A percentile compares a stretch with the other conserved stretches of the same genome.
Evolutionary conservation across 805 yeast species (phyloP).

Genomic region (Yamadazyma sp.): DNA sequence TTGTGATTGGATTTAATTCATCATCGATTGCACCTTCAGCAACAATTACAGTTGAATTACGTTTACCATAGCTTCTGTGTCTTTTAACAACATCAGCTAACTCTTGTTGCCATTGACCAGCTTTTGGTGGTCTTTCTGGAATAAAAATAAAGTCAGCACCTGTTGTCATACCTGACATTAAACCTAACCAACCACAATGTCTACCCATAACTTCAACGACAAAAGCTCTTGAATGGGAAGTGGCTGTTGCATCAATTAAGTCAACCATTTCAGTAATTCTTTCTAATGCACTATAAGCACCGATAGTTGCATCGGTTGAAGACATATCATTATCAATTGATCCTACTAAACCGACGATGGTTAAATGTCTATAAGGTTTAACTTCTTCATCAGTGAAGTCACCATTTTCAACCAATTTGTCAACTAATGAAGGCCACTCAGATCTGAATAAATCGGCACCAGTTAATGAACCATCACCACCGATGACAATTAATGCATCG

Average conservation of each 20-base stretch:
- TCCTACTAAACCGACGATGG: slow-evolving; percentile 74
- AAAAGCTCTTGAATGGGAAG: slow-evolving; percentile 79
- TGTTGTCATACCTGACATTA: slow-evolving; percentile 77
- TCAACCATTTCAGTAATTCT: slow-evolving; percentile 74
- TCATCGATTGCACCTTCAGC: slow-evolving; percentile 82
- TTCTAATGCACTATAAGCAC: slow-evolving; percentile 75
- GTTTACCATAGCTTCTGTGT: slow-evolving; percentile 69
- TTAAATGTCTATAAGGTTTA: slow-evolving; percentile 51
- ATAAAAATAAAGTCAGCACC: slow-evolving; percentile 79
- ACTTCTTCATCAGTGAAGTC: slow-evolving; percentile 46
- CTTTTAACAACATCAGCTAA: slow-evolving; percentile 59
- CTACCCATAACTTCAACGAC: slow-evolving; percentile 88
- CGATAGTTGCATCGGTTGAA: slow-evolving; percentile 80
- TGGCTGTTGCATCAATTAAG: slow-evolving; percentile 81
- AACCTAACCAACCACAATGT: slow-evolving; percentile 85
- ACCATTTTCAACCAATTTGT: slow-evolving; percentile 49
- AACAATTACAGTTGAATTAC: slow-evolving; percentile 76
- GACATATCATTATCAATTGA: slow-evolving; percentile 86
- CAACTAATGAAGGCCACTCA: slow-evolving; percentile 73
- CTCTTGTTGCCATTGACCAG: slow-evolving; percentile 63
- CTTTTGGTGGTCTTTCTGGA: slow-evolving; percentile 73
- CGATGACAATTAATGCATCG: slow-evolving; percentile 76
- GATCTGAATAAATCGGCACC: slow-evolving; percentile 76
- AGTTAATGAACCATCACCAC: slow-evolving; percentile 81
- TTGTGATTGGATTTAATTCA: slow-evolving; percentile 63